Base-by-base conservation (phyloP, 169 alveolate genomes). In the Ichthyophthirius multifiliis region DNA sequence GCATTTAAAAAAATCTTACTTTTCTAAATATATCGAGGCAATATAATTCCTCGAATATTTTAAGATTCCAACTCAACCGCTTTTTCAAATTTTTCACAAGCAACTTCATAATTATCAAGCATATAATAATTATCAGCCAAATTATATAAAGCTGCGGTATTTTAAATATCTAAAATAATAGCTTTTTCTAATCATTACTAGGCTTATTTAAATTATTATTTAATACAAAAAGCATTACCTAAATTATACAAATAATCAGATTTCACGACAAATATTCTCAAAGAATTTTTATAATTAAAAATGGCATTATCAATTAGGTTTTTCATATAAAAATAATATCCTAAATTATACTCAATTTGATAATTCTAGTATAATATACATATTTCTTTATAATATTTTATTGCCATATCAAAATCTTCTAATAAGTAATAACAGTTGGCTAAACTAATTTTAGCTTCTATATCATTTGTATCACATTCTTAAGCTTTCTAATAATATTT, bases 311-410 rank as follows among this genome's bases (percentile, higher is more conserved):
- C 91, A 20, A 87, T 86, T 30, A 87, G 88, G 20, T 82, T 89
- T 32, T 80, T 81, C 43, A 92, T 67, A 32, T 89, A 92, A 32
- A 81, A 75, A 10, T 93, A 93, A 77, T 92, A 89, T 10, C 94
- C 96, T 16, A 92, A 86, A 48, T 92, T 89, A 62, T 92, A 92
- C 46, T 92, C 94, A 18, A 92, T 89, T 46, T 92, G 94, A 31
- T 88, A 76, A 10, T 78, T 81, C 16, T 81, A 47, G 75, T 92
- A 94, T 9, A 86, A 39, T 20, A 71, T 85, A 4, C 88, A 43
- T n/a, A 91, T 93, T 45, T 87, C 83, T 74, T 85, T 82, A 64
- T 92, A 92, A 46, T 62, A 76, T 18, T 55, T 18, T 3, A 89
- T 85, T 3, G 96, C 88, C 16, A 83, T 79, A 35, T 83, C 87